Percentiles rank a stretch among this genome's conserved stretches.
Evolutionary conservation across 208 protist species (phyloP).

Genomic region (Novymonas esmeraldas): DNA sequence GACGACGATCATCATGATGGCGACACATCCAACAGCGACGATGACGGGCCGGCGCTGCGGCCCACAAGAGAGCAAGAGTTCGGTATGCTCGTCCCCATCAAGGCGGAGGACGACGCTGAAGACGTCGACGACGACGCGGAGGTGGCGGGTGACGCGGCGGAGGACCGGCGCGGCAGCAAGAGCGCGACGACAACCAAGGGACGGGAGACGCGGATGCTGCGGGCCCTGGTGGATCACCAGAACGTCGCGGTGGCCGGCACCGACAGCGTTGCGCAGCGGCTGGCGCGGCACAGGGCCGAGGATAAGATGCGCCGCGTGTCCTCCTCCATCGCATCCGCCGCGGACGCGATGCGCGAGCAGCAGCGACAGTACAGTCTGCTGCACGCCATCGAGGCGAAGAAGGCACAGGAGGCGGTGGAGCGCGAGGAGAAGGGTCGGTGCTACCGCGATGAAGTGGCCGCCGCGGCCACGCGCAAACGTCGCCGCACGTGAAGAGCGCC

Average conservation of each 20-base stretch:
- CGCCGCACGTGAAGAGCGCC: neutral
- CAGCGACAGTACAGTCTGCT: slow-evolving; percentile 43
- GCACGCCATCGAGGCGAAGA: slow-evolving; percentile 33
- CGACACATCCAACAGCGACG: neutral
- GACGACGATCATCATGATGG: slow-evolving; percentile 8
- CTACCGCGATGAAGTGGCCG: slow-evolving; percentile 25
- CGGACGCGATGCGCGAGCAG: slow-evolving; percentile 27
- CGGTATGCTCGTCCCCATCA: slow-evolving; percentile 28
- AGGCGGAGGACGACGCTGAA: slow-evolving; percentile 7
- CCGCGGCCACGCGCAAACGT: slow-evolving; percentile 11
- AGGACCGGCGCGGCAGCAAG: neutral
- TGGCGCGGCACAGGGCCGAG: slow-evolving; percentile 57
- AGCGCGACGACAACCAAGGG: neutral
- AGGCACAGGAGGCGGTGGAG: slow-evolving; percentile 30
- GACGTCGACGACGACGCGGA: neutral
- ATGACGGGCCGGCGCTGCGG: neutral
- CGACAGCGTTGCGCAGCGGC: slow-evolving; percentile 42
- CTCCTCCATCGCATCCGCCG: slow-evolving; percentile 1
- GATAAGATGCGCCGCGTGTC: slow-evolving; percentile 56
- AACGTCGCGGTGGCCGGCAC: slow-evolving; percentile 41
- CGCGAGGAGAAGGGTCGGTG: slow-evolving; percentile 29
- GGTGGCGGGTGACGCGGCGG: neutral
- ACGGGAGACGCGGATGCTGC: slow-evolving; percentile 41
- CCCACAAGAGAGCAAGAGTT: slow-evolving; percentile 28
- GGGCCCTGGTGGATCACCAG: slow-evolving; percentile 59